phyloP scores from a whole-genome alignment of 2,329 filamentous ascomycete species.

The Tolypocladium pustulatum region DNA sequence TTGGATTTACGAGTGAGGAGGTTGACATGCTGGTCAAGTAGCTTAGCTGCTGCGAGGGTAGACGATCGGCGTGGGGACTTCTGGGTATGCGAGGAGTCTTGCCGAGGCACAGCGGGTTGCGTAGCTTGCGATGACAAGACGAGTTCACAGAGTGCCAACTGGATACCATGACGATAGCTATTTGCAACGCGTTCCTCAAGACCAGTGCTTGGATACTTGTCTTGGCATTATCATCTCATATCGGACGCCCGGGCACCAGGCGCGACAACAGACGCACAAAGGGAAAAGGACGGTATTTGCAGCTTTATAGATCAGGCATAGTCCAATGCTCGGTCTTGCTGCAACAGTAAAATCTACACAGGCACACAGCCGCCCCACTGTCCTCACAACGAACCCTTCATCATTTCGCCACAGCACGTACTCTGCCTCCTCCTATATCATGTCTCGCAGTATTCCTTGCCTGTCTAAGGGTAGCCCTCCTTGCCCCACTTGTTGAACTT shows the following conservation, averaged over 20 bases:
- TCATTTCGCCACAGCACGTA: not conserved
- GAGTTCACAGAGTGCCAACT: not conserved
- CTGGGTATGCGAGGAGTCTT: not conserved
- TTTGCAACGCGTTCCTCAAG: not conserved
- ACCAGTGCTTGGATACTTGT: no score
- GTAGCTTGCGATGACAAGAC: not conserved
- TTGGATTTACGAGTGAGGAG: conserved; percentile 62
- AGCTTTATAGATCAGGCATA: conserved; percentile 13
- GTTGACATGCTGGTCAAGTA: conserved; percentile 13
- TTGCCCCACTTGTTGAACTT: conserved; percentile 99
- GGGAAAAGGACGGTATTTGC: not conserved
- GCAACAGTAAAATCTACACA: not conserved
- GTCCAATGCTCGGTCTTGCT: conserved; percentile 9
- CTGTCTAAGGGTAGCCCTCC: conserved; percentile 64
- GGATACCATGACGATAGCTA: not conserved
- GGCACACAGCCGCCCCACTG: not conserved
- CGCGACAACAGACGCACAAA: not conserved
- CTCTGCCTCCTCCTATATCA: not conserved
- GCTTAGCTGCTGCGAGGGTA: not conserved
- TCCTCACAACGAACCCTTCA: not conserved
- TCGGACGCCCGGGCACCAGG: not conserved
- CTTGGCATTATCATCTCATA: not conserved
- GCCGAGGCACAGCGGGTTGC: not conserved
- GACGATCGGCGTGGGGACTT: not conserved
- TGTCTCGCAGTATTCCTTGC: not conserved